These are phyloP conservation scores for Thielaviopsis populi DNA, from an alignment of 2,329 filamentous ascomycete species.

Conservation along the genomic window DNA sequence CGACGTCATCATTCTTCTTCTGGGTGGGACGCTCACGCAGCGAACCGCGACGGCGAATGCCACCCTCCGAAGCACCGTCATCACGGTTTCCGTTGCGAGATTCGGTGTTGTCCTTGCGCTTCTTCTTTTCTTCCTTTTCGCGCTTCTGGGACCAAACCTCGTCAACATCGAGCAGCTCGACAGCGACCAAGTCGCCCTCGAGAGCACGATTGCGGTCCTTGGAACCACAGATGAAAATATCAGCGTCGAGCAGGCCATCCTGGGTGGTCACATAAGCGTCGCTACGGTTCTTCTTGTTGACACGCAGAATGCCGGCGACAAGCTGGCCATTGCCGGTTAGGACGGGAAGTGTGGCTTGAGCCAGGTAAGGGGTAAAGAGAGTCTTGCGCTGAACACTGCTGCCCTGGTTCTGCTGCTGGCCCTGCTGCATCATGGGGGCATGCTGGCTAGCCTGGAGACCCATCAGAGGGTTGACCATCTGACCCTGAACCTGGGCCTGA, in stretches of 20 bases:
- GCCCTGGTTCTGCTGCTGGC: constrained; percentile 45
- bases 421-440: constrained; percentile 41
- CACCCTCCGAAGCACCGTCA: constrained; percentile 56
- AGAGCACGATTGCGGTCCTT: constrained; percentile 96
- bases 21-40: constrained; percentile 91
- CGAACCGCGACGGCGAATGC: constrained; percentile 83
- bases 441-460: constrained; percentile 35
- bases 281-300: constrained; percentile 99
- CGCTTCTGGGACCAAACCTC: constrained; percentile 98
- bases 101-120: constrained; percentile 96
- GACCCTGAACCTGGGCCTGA: constrained; percentile 53
- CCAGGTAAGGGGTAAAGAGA: constrained; percentile 92
- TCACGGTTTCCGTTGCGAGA: constrained; percentile 62
- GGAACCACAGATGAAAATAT: constrained; percentile 99
- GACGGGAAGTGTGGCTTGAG: constrained; percentile 83
- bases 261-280: constrained; percentile 94
- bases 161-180: constrained; percentile 93
- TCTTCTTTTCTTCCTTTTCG: constrained; percentile 99
- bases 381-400: constrained; percentile 93
- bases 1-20: constrained; percentile 99
- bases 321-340: constrained; percentile 83
- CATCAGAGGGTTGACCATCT: constrained; percentile 53
- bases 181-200: constrained; percentile 86
- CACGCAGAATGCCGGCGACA: constrained; percentile 87
- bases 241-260: constrained; percentile 75